Evolutionary conservation across 441 rosid species (phyloP).

Genomic region (Adansonia grandidieri): DNA sequence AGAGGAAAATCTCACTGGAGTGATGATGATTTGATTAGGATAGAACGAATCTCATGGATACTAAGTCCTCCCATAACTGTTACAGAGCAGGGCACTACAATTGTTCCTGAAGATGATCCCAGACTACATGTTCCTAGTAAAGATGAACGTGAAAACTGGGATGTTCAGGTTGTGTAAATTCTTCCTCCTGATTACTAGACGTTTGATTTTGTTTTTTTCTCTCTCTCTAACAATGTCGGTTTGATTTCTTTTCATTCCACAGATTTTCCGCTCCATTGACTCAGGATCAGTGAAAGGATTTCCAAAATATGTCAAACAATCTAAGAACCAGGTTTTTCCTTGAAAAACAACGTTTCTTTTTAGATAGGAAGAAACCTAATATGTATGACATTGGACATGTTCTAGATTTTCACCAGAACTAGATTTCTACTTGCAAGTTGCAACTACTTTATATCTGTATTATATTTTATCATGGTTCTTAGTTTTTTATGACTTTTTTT

Average conservation of each 20-base stretch:
- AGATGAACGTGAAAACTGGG: slow-evolving; percentile 82
- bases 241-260: slow-evolving; percentile 19
- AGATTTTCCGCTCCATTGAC: slow-evolving; percentile 94
- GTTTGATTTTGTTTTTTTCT: background rate
- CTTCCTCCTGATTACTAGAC: slow-evolving; percentile 10
- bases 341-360: slow-evolving; percentile 28
- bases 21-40: slow-evolving; percentile 78
- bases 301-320: slow-evolving; percentile 55
- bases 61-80: slow-evolving; percentile 55
- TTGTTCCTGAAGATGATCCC: slow-evolving; percentile 70
- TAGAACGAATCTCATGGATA: slow-evolving; percentile 92
- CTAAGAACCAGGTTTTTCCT: slow-evolving; percentile 56
- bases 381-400: background rate
- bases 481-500: slow-evolving; percentile 28
- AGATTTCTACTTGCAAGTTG: slow-evolving; percentile 7
- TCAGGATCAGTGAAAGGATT: slow-evolving; percentile 88
- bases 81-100: slow-evolving; percentile 46
- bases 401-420: slow-evolving; percentile 1
- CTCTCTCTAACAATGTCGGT: slow-evolving; percentile 24
- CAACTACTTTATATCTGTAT: background rate
- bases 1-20: slow-evolving; percentile 64
- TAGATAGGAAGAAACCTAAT: background rate
- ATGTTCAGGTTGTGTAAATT: slow-evolving; percentile 72
- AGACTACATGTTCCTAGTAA: slow-evolving; percentile 53
- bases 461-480: slow-evolving; percentile 1